A percentile compares a stretch with the other conserved stretches of the same genome.
Evolutionary conservation across 805 yeast species (phyloP).

Genomic region (Ascoidea rubescens): DNA sequence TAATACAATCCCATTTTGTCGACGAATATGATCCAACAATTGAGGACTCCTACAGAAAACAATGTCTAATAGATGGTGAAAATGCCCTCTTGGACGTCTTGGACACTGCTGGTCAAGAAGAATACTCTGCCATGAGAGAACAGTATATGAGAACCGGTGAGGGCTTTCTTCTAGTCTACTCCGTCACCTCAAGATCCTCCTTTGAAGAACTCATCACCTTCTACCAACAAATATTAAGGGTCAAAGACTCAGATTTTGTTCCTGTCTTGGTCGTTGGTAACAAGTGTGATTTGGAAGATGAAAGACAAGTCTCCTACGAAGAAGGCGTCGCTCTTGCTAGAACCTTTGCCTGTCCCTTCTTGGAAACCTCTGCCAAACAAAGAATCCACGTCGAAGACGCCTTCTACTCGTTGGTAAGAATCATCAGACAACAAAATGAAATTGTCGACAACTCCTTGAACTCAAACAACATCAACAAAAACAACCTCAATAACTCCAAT

Average conservation of each 20-base stretch:
- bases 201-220: conserved; percentile 77
- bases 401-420: conserved; percentile 54
- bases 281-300: conserved; percentile 61
- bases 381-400: conserved; percentile 83
- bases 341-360: conserved; percentile 55
- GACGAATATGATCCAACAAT: conserved; percentile 98
- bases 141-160: conserved; percentile 95
- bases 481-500: background rate
- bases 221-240: conserved; percentile 65
- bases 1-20: conserved; percentile 88
- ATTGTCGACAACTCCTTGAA: conserved; percentile 7
- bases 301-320: conserved; percentile 58
- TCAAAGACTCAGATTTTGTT: conserved; percentile 61
- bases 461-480: background rate
- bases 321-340: conserved; percentile 53
- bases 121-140: conserved; percentile 85
- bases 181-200: conserved; percentile 73
- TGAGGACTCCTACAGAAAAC: conserved; percentile 84
- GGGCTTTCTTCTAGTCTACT: conserved; percentile 81
- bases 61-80: conserved; percentile 69
- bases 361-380: conserved; percentile 90
- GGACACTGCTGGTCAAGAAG: conserved; percentile 98
- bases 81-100: conserved; percentile 72
- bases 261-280: conserved; percentile 76
- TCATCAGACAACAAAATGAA: conserved; percentile 21